Conservation (phyloP, 176 grass and related monocot genomes). For the Pontederia crassipes region DNA sequence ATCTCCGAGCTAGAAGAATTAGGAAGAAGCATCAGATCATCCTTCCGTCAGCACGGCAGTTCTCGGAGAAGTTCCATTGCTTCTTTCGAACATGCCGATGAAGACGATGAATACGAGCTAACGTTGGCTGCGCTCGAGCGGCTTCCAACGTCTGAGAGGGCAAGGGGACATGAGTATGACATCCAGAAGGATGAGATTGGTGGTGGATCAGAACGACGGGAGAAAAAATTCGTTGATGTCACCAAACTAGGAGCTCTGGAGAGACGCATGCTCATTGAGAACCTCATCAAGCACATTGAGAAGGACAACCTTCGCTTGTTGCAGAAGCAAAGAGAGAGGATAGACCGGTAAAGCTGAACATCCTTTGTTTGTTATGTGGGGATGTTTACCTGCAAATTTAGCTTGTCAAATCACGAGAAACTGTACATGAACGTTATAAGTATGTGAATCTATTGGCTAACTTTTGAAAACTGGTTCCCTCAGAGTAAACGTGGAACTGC, state of each 20-base stretch:
- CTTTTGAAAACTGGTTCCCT: background rate
- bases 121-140: constrained; percentile 61
- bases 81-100: background rate
- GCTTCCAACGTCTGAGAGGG: constrained; percentile 33
- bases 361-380: background rate
- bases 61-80: constrained; percentile 20
- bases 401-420: background rate
- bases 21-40: constrained; percentile 28
- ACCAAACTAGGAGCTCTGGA: constrained; percentile 30
- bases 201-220: background rate
- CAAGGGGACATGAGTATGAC: constrained; percentile 33
- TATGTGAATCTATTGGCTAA: background rate
- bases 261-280: constrained; percentile 37
- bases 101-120: constrained; percentile 40
- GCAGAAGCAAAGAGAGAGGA: constrained; percentile 53
- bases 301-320: constrained; percentile 53
- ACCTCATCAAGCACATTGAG: constrained; percentile 42
- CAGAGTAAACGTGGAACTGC: constrained; percentile 43
- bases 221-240: constrained; percentile 32
- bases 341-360: constrained; percentile 27
- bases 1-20: constrained; percentile 5
- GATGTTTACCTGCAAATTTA: background rate
- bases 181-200: background rate
- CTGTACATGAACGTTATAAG: background rate
- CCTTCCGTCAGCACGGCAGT: constrained; percentile 17